phyloP scores from a whole-genome alignment of 768 basidiomycete genomes.

The Agrocybe chaxingu region DNA sequence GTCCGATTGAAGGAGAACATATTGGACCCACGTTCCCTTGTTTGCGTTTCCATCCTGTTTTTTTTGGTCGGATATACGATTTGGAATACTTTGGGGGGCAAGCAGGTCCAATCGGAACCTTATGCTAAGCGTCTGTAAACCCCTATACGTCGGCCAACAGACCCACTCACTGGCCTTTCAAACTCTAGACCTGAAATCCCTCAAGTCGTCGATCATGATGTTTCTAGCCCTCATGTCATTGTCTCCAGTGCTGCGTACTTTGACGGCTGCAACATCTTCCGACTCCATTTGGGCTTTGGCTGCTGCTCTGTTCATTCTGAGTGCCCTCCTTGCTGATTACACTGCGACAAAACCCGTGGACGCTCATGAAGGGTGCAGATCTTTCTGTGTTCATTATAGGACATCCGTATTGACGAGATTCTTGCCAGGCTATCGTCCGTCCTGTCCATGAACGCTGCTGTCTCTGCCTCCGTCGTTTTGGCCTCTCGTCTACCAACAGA shows the following conservation, averaged over 20 bases:
- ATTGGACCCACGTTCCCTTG: constrained; percentile 67
- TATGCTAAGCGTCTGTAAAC: constrained; percentile 29
- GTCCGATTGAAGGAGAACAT: constrained; percentile 59
- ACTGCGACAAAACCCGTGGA: constrained; percentile 43
- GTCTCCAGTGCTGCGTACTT: constrained; percentile 85
- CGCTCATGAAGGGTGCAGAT: constrained; percentile 56
- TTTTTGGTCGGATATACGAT: constrained; percentile 59
- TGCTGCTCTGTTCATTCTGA: constrained; percentile 79
- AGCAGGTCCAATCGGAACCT: constrained; percentile 20
- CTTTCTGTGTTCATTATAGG: constrained; percentile 5
- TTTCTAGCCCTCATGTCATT: constrained; percentile 87
- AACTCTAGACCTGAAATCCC: constrained; percentile 58
- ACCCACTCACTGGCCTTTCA: constrained; percentile 1
- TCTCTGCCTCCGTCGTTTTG: constrained; percentile 89
- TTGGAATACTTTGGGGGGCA: constrained; percentile 56
- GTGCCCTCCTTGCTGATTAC: constrained; percentile 83
- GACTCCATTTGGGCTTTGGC: constrained; percentile 97
- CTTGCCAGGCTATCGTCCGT: constrained; percentile 70
- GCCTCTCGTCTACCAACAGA: constrained; percentile 86
- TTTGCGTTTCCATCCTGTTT: constrained; percentile 58
- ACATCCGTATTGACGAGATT: constrained; percentile 12
- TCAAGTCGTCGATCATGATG: constrained; percentile 83
- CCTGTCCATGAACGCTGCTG: constrained; percentile 85
- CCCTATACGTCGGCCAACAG: not conserved
- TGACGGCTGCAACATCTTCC: constrained; percentile 92